Percentiles rank a stretch among this genome's conserved stretches.
phyloP scores from a whole-genome alignment of 768 basidiomycete genomes.

The Chalciporus sphaerocephalus region DNA sequence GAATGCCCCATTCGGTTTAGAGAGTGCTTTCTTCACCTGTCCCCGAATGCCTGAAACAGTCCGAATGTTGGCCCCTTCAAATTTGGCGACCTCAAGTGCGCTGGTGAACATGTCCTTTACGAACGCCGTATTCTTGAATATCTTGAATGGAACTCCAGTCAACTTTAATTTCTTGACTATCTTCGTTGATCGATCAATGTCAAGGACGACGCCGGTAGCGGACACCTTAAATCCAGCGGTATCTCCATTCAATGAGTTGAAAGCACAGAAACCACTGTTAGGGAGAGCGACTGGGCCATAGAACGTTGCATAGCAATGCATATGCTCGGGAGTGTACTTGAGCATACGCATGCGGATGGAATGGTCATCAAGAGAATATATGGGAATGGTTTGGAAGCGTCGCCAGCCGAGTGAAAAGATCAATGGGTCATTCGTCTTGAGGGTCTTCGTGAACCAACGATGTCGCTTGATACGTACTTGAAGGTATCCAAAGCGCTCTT shows the following conservation, averaged over 20 bases:
- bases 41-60: slow-evolving; percentile 96
- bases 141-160: slow-evolving; percentile 93
- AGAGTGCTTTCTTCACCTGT: slow-evolving; percentile 91
- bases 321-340: slow-evolving; percentile 99
- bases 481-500: slow-evolving; percentile 89
- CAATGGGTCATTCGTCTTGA: slow-evolving; percentile 96
- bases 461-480: slow-evolving; percentile 97
- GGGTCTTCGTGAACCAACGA: slow-evolving; percentile 84
- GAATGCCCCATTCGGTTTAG: slow-evolving; percentile 95
- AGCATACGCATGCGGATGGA: slow-evolving; percentile 98
- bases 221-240: slow-evolving; percentile 79
- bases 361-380: slow-evolving; percentile 96
- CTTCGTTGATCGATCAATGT: slow-evolving; percentile 86
- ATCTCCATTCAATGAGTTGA: slow-evolving; percentile 75
- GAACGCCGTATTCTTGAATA: slow-evolving; percentile 99
- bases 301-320: slow-evolving; percentile 98
- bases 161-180: slow-evolving; percentile 99
- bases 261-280: slow-evolving; percentile 96
- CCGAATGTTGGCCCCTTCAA: slow-evolving; percentile 94
- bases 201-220: slow-evolving; percentile 92
- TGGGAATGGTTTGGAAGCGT: slow-evolving; percentile 90
- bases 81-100: slow-evolving; percentile 94
- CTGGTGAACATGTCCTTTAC: slow-evolving; percentile 95
- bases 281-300: slow-evolving; percentile 90
- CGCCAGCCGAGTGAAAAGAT: slow-evolving; percentile 98